A percentile compares a stretch with the other conserved stretches of the same genome.
Evolutionary conservation across 2,329 filamentous ascomycete genomes (phyloP).

Genomic region (Apiospora aurea): DNA sequence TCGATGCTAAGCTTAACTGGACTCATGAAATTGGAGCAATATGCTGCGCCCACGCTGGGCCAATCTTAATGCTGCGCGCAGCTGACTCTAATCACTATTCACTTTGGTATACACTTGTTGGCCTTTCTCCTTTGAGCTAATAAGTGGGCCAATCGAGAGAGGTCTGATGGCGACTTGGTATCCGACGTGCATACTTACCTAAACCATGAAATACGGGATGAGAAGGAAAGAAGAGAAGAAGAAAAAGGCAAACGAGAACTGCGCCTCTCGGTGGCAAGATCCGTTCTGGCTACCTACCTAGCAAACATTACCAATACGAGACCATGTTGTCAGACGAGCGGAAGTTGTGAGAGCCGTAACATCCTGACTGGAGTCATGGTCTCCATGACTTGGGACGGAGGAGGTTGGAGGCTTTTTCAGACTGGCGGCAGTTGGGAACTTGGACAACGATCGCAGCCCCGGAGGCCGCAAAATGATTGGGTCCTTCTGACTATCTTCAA

Average conservation of each 20-base stretch:
- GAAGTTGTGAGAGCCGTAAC: slow-evolving; percentile 5
- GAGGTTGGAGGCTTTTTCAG: background rate
- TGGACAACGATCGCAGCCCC: background rate
- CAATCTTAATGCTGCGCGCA: slow-evolving; percentile 3
- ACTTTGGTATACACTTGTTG: background rate
- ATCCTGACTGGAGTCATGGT: slow-evolving; percentile 1
- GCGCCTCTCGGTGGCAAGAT: slow-evolving; percentile 16
- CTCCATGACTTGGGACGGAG: slow-evolving; percentile 4
- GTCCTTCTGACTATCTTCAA: background rate
- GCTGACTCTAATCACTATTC: background rate
- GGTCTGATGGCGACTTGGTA: background rate
- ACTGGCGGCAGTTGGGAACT: background rate
- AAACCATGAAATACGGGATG: background rate
- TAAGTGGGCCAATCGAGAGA: background rate
- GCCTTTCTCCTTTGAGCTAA: background rate
- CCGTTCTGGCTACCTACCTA: background rate
- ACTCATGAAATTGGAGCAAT: slow-evolving; percentile 17
- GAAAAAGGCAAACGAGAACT: background rate
- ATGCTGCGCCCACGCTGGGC: slow-evolving; percentile 8
- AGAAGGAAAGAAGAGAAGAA: background rate
- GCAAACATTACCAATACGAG: slow-evolving; percentile 7
- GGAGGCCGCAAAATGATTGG: background rate
- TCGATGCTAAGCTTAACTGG: slow-evolving; percentile 7
- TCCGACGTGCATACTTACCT: background rate
- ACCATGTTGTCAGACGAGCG: background rate